Evolutionary conservation across 2,329 filamentous ascomycete genomes (phyloP), one percentile per base, ranked within the genome.

Genomic region (Xylariomycetidae sp.): DNA sequence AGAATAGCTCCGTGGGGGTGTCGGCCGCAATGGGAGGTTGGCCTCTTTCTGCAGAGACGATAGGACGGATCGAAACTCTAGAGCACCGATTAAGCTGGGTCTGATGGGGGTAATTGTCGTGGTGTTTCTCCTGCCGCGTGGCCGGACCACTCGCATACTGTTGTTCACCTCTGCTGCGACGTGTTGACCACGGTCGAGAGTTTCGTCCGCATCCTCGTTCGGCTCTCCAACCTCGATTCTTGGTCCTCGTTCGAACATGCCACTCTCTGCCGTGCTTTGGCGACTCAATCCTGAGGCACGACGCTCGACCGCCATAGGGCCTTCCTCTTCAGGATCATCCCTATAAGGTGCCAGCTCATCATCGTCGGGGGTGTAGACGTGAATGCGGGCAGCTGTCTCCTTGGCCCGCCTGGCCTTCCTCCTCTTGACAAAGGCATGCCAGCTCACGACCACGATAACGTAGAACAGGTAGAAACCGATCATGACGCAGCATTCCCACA

Each of bases 401-500:
- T 80, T 74, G 31, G 80, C 74, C 36, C 76, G 72, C 37, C 69
- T 69, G 26, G 69, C 69, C 35, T 60, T 80, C 44, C 76, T 71
- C 44, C 80, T 72, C 23, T 77, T 78, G 12, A 83, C 67, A 63
- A 82, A 84, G 84, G 89, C 95, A 61, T 98, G 92, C 88, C 89
- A 97, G 5, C 72, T 72, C 12, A 97, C 85, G 9, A 98, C 92
- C 37, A 88, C 80, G 10, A 80, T 56, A 29, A 98, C 92, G 54
- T 98, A 98, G 50, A 95, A 84, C 27, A 82, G 47, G 58, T 98
- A 98, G 56, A 94, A 94, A 11, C 68, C 82, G 36, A 98, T 88
- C 92, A 98, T 98, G 38, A 74, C 67, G 40, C 75, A 74, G 46
- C 89, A 95, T 60, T 98, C 92, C 88, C 88, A 97, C 6, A 92